phyloP scores from a whole-genome alignment of 2,329 filamentous ascomycete genomes.

The Akanthomyces uredinophilus region DNA sequence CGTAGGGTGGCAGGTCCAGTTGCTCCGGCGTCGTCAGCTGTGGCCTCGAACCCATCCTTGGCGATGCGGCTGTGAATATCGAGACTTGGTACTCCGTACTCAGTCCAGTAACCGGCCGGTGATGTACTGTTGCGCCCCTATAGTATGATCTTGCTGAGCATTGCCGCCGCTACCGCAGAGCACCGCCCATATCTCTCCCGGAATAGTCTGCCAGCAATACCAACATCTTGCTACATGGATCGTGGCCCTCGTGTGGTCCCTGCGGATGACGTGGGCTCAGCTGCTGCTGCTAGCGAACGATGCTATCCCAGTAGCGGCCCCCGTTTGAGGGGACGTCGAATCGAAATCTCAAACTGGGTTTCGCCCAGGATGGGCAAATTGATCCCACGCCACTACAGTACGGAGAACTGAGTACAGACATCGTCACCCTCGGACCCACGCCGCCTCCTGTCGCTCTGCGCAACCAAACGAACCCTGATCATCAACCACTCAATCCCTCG shows the following conservation, averaged over 20 bases:
- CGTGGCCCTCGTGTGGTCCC: not conserved
- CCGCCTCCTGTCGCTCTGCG: not conserved
- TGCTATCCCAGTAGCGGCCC: not conserved
- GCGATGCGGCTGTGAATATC: not conserved
- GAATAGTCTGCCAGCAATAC: not conserved
- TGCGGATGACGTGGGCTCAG: conserved; percentile 4
- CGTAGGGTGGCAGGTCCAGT: not conserved
- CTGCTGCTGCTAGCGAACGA: not conserved
- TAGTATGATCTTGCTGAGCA: not conserved
- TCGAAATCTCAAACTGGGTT: conserved; percentile 4
- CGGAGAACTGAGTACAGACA: too few species aligned
- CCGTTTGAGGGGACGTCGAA: not conserved
- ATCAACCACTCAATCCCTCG: not conserved
- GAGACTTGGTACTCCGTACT: not conserved
- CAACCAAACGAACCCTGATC: not conserved
- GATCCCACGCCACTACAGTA: not conserved
- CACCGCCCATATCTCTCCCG: not conserved
- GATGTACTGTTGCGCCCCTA: not conserved
- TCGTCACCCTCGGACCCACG: not conserved
- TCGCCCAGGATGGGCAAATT: not conserved
- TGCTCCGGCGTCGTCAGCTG: not conserved
- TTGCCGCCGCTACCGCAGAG: not conserved
- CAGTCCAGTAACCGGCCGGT: not conserved
- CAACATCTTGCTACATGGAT: not conserved
- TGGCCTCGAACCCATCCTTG: too few species aligned